Conservation (phyloP, 2,329 filamentous ascomycete genomes). For the Camillea tinctor region DNA sequence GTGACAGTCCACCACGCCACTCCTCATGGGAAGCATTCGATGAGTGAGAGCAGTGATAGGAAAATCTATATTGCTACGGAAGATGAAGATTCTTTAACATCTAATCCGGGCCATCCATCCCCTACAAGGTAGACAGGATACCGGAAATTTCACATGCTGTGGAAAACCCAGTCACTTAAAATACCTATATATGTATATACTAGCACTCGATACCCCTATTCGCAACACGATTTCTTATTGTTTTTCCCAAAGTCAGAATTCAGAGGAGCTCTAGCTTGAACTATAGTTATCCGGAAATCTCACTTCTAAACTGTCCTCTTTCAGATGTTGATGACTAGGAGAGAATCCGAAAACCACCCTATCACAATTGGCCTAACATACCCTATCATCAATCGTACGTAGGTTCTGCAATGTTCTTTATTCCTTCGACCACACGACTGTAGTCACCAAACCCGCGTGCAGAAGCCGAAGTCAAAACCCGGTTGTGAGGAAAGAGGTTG, state of each 20-base stretch:
- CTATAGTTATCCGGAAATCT: too few relatives aligned
- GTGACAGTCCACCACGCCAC: not conserved
- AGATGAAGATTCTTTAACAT: slow-evolving; percentile 5
- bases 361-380: too few relatives aligned
- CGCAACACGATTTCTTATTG: not conserved
- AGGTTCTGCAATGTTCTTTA: too few relatives aligned
- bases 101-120: slow-evolving; percentile 2
- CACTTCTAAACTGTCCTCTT: too few relatives aligned
- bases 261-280: too few relatives aligned
- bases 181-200: not conserved
- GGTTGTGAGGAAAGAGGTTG: not conserved
- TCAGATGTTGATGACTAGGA: too few relatives aligned
- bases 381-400: too few relatives aligned
- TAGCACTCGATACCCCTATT: not conserved
- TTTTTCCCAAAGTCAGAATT: not conserved
- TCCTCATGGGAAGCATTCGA: not conserved
- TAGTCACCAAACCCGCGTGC: too few relatives aligned
- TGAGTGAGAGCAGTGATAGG: not conserved
- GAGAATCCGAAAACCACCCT: too few relatives aligned
- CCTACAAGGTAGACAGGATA: not conserved
- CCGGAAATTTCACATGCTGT: not conserved
- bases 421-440: too few relatives aligned
- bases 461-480: too few relatives aligned
- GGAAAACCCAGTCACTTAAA: not conserved
- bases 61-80: not conserved